A percentile compares a stretch with the other conserved stretches of the same genome.
Conservation (phyloP, 192 early-diverging fungal genomes). For the Backusella tuberculispora region DNA sequence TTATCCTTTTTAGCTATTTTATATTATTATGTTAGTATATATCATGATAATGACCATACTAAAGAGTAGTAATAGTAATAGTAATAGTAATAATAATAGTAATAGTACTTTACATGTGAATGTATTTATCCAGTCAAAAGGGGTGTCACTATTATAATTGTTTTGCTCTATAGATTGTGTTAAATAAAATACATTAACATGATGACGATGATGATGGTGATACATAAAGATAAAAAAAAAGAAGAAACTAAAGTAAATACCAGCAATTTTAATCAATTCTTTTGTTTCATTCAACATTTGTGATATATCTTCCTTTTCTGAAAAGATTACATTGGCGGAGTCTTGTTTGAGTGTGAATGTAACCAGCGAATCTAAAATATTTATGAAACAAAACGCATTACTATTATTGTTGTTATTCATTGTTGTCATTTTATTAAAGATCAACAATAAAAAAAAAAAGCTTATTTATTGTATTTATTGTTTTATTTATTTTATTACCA, state of each 20-base stretch:
- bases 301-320: not conserved
- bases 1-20: not conserved
- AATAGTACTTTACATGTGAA: not conserved
- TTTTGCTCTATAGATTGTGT: not conserved
- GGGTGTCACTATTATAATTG: not conserved
- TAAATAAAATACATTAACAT: not conserved
- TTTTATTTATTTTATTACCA: too few relatives aligned
- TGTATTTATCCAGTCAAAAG: not conserved
- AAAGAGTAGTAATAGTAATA: too few relatives aligned
- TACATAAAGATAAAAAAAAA: not conserved
- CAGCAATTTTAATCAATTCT: not conserved
- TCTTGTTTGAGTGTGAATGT: slow-evolving; percentile 15
- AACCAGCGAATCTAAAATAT: not conserved
- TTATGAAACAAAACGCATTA: slow-evolving; percentile 5
- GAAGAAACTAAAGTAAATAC: not conserved
- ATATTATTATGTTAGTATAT: too few relatives aligned
- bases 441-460: not conserved
- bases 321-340: slow-evolving; percentile 13
- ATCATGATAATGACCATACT: too few relatives aligned
- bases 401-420: not conserved
- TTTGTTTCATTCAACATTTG: not conserved
- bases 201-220: too few relatives aligned
- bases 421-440: too few relatives aligned
- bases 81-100: too few relatives aligned
- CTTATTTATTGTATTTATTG: not conserved